Evolutionary conservation across 2,329 filamentous ascomycete species (phyloP).

Genomic region (Xylaria arbuscula): DNA sequence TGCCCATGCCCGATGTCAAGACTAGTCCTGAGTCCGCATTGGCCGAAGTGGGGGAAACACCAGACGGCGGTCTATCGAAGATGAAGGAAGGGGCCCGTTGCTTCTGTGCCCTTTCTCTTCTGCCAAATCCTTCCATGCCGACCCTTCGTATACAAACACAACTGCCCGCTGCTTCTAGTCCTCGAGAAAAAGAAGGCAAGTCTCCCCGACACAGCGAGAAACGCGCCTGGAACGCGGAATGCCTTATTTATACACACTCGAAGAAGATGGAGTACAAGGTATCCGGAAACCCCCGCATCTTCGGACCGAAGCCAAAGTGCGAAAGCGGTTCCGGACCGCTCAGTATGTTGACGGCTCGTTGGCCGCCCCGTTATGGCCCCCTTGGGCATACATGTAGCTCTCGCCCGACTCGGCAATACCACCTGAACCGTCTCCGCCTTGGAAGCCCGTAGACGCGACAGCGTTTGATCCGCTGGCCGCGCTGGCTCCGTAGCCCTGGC

Average conservation of each 20-base stretch:
- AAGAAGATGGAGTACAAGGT: slow-evolving; percentile 43
- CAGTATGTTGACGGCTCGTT: slow-evolving; percentile 62
- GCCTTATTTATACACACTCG: slow-evolving; percentile 52
- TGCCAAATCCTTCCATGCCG: slow-evolving; percentile 40
- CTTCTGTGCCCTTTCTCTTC: slow-evolving; percentile 42
- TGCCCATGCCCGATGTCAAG: slow-evolving; percentile 41
- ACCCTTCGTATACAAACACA: slow-evolving; percentile 47
- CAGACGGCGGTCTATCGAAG: slow-evolving; percentile 50
- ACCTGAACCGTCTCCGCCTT: slow-evolving; percentile 57
- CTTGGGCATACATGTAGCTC: slow-evolving; percentile 65
- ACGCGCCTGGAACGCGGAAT: slow-evolving; percentile 33
- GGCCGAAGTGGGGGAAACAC: slow-evolving; percentile 43
- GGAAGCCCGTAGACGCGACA: slow-evolving; percentile 57
- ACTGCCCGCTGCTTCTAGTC: slow-evolving; percentile 23
- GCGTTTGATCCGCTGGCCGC: slow-evolving; percentile 55
- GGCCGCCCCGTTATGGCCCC: slow-evolving; percentile 68
- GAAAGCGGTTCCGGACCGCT: slow-evolving; percentile 27
- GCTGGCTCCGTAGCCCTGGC: slow-evolving; percentile 63
- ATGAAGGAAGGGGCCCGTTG: slow-evolving; percentile 40
- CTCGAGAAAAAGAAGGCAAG: slow-evolving; percentile 21
- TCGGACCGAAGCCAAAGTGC: slow-evolving; percentile 30
- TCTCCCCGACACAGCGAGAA: slow-evolving; percentile 15
- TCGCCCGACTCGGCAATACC: slow-evolving; percentile 58
- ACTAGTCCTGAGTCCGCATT: slow-evolving; percentile 42
- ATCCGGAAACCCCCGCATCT: slow-evolving; percentile 36